Conservation (phyloP, 768 basidiomycete genomes). For the Phaeotremella fagi region DNA sequence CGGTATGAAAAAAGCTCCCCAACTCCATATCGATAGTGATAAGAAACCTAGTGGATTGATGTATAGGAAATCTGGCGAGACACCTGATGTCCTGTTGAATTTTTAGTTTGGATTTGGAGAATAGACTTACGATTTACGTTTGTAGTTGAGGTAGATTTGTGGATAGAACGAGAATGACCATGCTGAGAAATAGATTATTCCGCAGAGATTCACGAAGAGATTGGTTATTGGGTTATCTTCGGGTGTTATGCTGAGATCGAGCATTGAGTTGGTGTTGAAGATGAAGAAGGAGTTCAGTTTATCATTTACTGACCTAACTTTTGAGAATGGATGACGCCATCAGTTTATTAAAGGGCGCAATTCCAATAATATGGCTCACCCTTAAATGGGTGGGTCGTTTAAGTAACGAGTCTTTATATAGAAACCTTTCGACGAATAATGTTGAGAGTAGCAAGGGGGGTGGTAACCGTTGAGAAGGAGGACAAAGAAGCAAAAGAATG, state of each 20-base stretch:
- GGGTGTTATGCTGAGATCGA: not conserved
- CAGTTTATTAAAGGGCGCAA: too few species aligned
- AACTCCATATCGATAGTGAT: slow-evolving; percentile 46
- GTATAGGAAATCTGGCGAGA: slow-evolving; percentile 49
- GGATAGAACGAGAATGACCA: slow-evolving; percentile 51
- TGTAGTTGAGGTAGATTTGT: slow-evolving; percentile 49
- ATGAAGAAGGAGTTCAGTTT: too few species aligned
- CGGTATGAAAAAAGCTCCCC: slow-evolving; percentile 41
- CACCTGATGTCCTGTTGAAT: slow-evolving; percentile 41
- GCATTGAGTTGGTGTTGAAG: not conserved
- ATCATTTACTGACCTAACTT: too few species aligned
- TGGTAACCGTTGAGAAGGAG: too few species aligned
- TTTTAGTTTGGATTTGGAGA: not conserved
- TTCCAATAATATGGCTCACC: too few species aligned
- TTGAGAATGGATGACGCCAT: too few species aligned
- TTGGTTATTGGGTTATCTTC: not conserved
- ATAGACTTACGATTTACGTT: slow-evolving; percentile 40
- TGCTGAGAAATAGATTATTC: slow-evolving; percentile 43
- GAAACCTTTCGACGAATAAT: too few species aligned
- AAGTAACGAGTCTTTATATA: too few species aligned
- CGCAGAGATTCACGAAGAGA: slow-evolving; percentile 18
- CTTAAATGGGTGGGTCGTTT: too few species aligned
- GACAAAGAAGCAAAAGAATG: too few species aligned
- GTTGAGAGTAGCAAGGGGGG: too few species aligned
- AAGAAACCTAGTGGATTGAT: slow-evolving; percentile 50